Percentiles rank a stretch among this genome's conserved stretches.
These are phyloP conservation scores for Aspergillus leporis DNA, from an alignment of 495 filamentous ascomycete species.

Conservation along the genomic window DNA sequence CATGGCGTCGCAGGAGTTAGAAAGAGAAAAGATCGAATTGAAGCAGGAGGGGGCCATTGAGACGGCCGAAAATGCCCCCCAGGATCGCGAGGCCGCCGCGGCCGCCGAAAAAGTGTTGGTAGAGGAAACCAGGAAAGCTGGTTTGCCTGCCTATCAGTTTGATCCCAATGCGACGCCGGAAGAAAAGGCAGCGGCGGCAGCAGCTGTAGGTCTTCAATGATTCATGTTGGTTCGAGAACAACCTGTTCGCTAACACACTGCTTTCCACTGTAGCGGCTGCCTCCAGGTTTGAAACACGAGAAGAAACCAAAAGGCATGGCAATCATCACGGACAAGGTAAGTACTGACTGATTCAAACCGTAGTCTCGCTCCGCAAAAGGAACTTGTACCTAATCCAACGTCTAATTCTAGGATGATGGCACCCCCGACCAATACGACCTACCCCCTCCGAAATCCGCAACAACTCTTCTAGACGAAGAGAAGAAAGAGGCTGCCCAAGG, in stretches of 20 bases:
- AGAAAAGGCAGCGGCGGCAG: slow-evolving; percentile 77
- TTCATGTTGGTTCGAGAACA: background rate
- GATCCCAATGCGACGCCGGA: slow-evolving; percentile 81
- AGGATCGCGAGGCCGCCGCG: slow-evolving; percentile 70
- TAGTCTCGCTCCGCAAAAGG: background rate
- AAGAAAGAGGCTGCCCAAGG: slow-evolving; percentile 43
- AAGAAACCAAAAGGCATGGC: slow-evolving; percentile 66
- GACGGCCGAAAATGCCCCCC: slow-evolving; percentile 51
- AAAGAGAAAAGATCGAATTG: slow-evolving; percentile 55
- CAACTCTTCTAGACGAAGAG: slow-evolving; percentile 51
- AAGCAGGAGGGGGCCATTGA: slow-evolving; percentile 78
- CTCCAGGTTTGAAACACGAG: slow-evolving; percentile 62
- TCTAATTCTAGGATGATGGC: slow-evolving; percentile 57
- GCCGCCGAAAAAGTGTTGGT: slow-evolving; percentile 70
- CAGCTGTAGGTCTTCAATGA: slow-evolving; percentile 61
- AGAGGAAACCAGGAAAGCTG: slow-evolving; percentile 72
- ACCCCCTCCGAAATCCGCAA: slow-evolving; percentile 69
- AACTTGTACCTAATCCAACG: slow-evolving; percentile 8
- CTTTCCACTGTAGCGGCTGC: slow-evolving; percentile 46
- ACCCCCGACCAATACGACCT: slow-evolving; percentile 74
- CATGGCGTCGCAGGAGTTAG: slow-evolving; percentile 42
- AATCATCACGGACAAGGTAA: slow-evolving; percentile 70
- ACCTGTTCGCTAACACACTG: slow-evolving; percentile 19
- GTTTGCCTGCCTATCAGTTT: slow-evolving; percentile 79
- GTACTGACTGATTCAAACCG: slow-evolving; percentile 13